Base-by-base conservation (phyloP, 257 asterid species). In the Cruciata laevipes region DNA sequence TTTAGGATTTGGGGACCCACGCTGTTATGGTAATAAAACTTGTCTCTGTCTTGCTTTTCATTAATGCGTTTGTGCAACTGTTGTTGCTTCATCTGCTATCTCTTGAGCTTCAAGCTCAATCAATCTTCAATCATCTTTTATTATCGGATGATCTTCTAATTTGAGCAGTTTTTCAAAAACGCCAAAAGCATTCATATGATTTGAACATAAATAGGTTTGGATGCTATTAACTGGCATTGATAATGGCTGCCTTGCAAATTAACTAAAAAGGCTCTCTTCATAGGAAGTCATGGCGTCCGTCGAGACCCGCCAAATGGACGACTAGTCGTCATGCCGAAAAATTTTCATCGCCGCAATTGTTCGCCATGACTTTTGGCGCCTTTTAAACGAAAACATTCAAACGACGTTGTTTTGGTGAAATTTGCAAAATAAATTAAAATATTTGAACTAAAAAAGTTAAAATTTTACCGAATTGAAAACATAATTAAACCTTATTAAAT, bases 81-180 rank as follows among this genome's bases (percentile, higher is more conserved):
- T 64, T 64, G n/a, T 16, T 23, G 27, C 49, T 38, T 7, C 51
- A 42, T 42, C 51, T 5, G 13, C 14, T 7, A 16, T 47, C 11
- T 25, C 60, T 65, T 65, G 40, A 65, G 42, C 42, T 65, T 65
- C 12, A 44, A 25, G 21, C 32, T 59, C 9, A 27, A 59, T 27
- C 40, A 59, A 59, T 59, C 64, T 47, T 17, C 55, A 17, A 47
- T 47, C 18, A 30, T 42, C 16, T 42, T 37, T 12, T 58, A 13
- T 52, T 52, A 17, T 52, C 7, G 8, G 42, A 42, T 42, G 11
- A 42, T 42, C 51, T 42, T 42, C 51, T 42, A 42, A 42, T 47
- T 47, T 47, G 42, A 37, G 8, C 42, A 40, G 18, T 18, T 27
- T 51, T 51, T 17, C n/a, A n/a, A 7, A 51, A 17, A 52, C 18